Evolutionary conservation across 176 grass and related monocot genomes (phyloP).

Genomic region (Bromus sterilis): DNA sequence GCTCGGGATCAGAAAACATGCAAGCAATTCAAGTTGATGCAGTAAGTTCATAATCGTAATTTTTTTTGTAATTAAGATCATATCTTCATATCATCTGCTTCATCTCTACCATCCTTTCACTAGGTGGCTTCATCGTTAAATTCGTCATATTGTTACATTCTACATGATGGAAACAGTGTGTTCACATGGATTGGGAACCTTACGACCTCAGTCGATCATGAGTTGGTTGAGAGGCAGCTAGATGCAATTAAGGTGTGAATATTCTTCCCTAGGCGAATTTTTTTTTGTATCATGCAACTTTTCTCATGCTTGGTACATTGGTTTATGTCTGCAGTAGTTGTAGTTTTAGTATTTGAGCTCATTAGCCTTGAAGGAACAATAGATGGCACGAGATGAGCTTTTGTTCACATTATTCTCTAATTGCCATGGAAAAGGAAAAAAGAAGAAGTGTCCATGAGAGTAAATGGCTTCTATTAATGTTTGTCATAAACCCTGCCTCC

Average conservation of each 20-base stretch:
- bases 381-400: not conserved
- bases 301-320: not conserved
- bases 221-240: slow-evolving; percentile 87
- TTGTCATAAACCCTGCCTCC: no score
- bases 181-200: slow-evolving; percentile 81
- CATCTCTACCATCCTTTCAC: slow-evolving; percentile 16
- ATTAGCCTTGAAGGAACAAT: not conserved
- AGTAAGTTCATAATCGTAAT: slow-evolving; percentile 34
- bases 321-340: not conserved
- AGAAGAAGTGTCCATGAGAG: not conserved
- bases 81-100: slow-evolving; percentile 16
- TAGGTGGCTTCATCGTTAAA: slow-evolving; percentile 87
- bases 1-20: slow-evolving; percentile 90
- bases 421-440: not conserved
- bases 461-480: not conserved
- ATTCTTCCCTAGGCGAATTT: not conserved
- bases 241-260: slow-evolving; percentile 89
- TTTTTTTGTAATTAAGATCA: not conserved
- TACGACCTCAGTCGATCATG: slow-evolving; percentile 66
- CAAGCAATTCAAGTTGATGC: slow-evolving; percentile 94
- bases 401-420: not conserved
- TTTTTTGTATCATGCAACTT: not conserved
- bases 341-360: not conserved
- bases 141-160: slow-evolving; percentile 88
- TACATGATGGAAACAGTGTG: slow-evolving; percentile 73